Evolutionary conservation across 306 rosid species (phyloP).

Genomic region (Vigna reflexopilosa): DNA sequence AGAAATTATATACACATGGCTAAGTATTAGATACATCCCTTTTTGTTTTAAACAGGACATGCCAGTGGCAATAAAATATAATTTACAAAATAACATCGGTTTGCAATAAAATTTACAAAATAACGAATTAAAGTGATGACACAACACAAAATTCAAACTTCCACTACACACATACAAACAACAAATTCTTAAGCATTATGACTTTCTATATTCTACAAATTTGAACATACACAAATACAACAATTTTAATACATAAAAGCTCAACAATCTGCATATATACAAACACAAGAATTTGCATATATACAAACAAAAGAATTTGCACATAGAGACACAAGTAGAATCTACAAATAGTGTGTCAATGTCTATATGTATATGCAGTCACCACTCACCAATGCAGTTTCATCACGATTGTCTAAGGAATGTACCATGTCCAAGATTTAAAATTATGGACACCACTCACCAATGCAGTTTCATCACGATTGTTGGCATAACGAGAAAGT

Average conservation of each 20-base stretch:
- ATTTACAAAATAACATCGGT: too few species aligned
- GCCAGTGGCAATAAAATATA: not conserved
- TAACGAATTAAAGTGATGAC: conserved; percentile 1
- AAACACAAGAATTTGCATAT: too few species aligned
- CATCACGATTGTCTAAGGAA: not conserved
- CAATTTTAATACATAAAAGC: too few species aligned
- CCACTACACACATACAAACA: not conserved
- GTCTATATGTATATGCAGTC: not conserved
- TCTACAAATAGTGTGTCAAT: not conserved
- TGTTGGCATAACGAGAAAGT: not conserved
- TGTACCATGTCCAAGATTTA: not conserved
- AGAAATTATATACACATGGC: conserved; percentile 10
- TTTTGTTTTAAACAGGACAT: conserved; percentile 30
- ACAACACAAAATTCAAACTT: conserved; percentile 19
- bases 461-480: not conserved
- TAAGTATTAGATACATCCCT: conserved; percentile 13
- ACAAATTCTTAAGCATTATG: not conserved
- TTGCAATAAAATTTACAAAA: conserved; percentile 34
- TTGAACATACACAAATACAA: not conserved
- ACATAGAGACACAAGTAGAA: too few species aligned
- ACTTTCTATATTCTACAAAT: too few species aligned
- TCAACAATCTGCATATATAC: too few species aligned
- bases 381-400: not conserved
- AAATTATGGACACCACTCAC: not conserved
- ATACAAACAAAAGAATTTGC: too few species aligned